phyloP scores from a whole-genome alignment of 306 rosid species.

The Glycine soja region DNA sequence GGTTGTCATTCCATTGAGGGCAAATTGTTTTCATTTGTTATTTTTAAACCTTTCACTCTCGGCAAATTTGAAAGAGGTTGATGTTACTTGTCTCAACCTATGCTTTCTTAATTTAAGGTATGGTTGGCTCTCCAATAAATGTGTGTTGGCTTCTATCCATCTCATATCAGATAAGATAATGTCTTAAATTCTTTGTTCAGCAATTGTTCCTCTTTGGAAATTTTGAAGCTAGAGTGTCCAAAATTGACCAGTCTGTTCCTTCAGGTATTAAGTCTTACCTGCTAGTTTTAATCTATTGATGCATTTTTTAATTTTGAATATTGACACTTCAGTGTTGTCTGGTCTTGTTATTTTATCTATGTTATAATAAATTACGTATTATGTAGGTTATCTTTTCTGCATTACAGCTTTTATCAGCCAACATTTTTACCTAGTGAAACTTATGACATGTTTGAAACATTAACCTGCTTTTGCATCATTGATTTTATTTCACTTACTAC shows the following conservation, averaged over 20 bases:
- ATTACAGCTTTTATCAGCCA: background rate
- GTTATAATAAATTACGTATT: conserved; percentile 1
- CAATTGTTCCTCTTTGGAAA: conserved; percentile 79
- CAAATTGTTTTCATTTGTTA: conserved; percentile 66
- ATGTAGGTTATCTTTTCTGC: conserved; percentile 13
- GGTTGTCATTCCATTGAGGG: conserved; percentile 75
- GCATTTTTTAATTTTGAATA: conserved; percentile 1
- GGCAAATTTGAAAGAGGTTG: conserved; percentile 75
- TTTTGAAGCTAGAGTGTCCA: conserved; percentile 80
- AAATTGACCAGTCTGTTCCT: conserved; percentile 79
- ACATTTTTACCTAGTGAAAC: no score
- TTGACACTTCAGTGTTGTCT: background rate
- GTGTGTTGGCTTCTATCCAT: conserved; percentile 18
- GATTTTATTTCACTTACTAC: background rate
- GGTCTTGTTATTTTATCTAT: conserved; percentile 1
- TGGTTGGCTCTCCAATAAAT: conserved; percentile 17
- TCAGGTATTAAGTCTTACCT: conserved; percentile 61
- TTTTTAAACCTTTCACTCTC: conserved; percentile 78
- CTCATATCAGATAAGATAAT: conserved; percentile 33
- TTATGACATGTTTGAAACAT: no score
- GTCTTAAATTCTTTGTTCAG: conserved; percentile 51
- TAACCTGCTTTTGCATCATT: background rate
- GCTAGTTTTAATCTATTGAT: conserved; percentile 25
- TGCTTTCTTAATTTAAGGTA: conserved; percentile 84
- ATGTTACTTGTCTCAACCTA: conserved; percentile 73